phyloP scores from a whole-genome alignment of 1,284 basidiomycete species.

The Ganoderma multipileum region DNA sequence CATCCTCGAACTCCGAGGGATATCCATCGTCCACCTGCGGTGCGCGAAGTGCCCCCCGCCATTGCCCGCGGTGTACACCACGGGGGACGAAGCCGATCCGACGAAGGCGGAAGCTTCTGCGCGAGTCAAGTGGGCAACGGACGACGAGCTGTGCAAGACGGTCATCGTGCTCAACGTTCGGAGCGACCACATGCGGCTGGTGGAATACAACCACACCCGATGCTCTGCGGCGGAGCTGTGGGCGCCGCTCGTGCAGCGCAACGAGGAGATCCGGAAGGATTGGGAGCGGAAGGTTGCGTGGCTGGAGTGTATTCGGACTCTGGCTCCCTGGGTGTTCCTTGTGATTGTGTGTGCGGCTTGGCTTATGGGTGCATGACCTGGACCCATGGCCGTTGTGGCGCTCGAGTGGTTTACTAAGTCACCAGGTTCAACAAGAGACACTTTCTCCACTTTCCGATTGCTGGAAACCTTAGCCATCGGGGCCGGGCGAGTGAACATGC shows the following conservation, averaged over 20 bases:
- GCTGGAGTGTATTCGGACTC: background rate
- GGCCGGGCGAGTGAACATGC: slow-evolving; percentile 2
- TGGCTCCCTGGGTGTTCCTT: slow-evolving; percentile 4
- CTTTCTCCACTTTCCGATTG: background rate
- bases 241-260: slow-evolving; percentile 9
- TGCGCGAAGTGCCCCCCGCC: slow-evolving; percentile 9
- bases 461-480: background rate
- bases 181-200: slow-evolving; percentile 16
- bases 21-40: slow-evolving; percentile 17
- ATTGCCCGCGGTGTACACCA: background rate
- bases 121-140: slow-evolving; percentile 13
- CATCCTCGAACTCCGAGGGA: slow-evolving; percentile 14
- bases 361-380: slow-evolving; percentile 3
- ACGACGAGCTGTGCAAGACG: slow-evolving; percentile 28
- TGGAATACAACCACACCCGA: slow-evolving; percentile 7
- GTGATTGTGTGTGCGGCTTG: background rate
- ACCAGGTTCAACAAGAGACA: background rate
- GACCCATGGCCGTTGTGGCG: background rate
- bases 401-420: background rate
- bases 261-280: slow-evolving; percentile 7
- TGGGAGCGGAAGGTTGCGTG: slow-evolving; percentile 5
- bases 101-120: background rate
- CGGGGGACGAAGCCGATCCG: background rate
- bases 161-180: slow-evolving; percentile 24
- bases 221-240: slow-evolving; percentile 20